These are phyloP conservation scores for Fistulifera pelliculosa DNA, from an alignment of 108 stramenopile species.

Conservation along the genomic window DNA sequence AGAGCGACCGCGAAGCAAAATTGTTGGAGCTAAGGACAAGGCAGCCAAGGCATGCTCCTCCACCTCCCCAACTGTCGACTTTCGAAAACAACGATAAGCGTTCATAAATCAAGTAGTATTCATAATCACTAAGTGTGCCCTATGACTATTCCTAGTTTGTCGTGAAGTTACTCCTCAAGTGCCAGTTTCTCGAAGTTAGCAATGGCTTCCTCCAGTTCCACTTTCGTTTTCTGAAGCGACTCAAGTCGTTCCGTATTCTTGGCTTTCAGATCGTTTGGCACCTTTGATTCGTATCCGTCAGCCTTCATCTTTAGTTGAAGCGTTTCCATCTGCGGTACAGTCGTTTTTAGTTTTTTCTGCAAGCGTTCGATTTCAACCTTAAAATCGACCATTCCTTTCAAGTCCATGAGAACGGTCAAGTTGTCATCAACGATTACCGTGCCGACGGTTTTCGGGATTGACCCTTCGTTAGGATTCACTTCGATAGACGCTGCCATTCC, in stretches of 20 bases:
- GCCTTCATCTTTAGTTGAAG: slow-evolving; percentile 64
- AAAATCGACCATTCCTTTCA: slow-evolving; percentile 94
- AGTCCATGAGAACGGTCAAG: slow-evolving; percentile 83
- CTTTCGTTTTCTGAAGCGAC: slow-evolving; percentile 59
- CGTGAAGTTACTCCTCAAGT: slow-evolving; percentile 30
- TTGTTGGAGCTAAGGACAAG: too few species aligned
- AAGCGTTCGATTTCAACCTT: slow-evolving; percentile 88
- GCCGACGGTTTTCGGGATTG: slow-evolving; percentile 67
- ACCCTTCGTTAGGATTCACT: slow-evolving; percentile 43
- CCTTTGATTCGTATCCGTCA: slow-evolving; percentile 68
- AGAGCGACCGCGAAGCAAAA: too few species aligned
- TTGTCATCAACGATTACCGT: slow-evolving; percentile 74
- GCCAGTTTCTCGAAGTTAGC: slow-evolving; percentile 66
- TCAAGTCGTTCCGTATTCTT: slow-evolving; percentile 59
- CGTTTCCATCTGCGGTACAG: slow-evolving; percentile 36
- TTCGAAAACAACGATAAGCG: too few species aligned
- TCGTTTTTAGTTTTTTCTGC: slow-evolving; percentile 62
- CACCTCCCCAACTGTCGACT: too few species aligned
- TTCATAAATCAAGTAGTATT: too few species aligned
- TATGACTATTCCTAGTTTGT: too few species aligned
- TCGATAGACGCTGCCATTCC: slow-evolving; percentile 59
- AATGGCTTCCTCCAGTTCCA: slow-evolving; percentile 73
- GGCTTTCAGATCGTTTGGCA: slow-evolving; percentile 49
- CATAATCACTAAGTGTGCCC: too few species aligned
- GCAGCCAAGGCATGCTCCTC: too few species aligned